Percentiles rank a stretch among this genome's conserved stretches.
These are phyloP conservation scores for Microbotryum scabiosae DNA, from an alignment of 1,284 basidiomycete genomes.

Conservation along the genomic window DNA sequence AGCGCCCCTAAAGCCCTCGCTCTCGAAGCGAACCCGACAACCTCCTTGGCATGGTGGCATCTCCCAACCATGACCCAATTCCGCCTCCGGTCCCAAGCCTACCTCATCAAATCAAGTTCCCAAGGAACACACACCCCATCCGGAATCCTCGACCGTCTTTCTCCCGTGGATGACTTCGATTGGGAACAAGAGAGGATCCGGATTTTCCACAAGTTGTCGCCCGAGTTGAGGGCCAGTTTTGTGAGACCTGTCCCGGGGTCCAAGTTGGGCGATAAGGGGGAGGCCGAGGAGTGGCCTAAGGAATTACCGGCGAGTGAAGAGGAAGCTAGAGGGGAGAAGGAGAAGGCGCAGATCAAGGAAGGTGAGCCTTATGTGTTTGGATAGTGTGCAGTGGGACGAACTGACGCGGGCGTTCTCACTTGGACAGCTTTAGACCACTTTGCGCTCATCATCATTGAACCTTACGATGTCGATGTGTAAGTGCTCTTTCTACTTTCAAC, in stretches of 20 bases:
- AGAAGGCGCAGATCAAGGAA: slow-evolving; percentile 27
- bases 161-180: slow-evolving; percentile 33
- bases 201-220: slow-evolving; percentile 39
- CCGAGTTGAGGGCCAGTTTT: slow-evolving; percentile 40
- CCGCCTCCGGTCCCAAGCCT: slow-evolving; percentile 37
- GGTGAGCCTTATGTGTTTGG: slow-evolving; percentile 12
- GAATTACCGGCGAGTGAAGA: slow-evolving; percentile 29
- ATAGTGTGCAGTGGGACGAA: neutral
- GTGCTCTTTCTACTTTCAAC: slow-evolving; percentile 1
- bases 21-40: slow-evolving; percentile 31
- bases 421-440: slow-evolving; percentile 26
- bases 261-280: slow-evolving; percentile 26
- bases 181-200: slow-evolving; percentile 40
- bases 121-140: neutral
- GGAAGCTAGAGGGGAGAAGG: slow-evolving; percentile 31
- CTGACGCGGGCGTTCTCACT: neutral
- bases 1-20: slow-evolving; percentile 39
- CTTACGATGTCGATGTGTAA: slow-evolving; percentile 37
- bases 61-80: slow-evolving; percentile 38
- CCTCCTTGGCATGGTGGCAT: slow-evolving; percentile 41
- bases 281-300: slow-evolving; percentile 36
- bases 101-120: slow-evolving; percentile 35
- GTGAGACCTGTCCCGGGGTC: slow-evolving; percentile 38
- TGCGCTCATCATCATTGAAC: slow-evolving; percentile 38
- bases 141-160: slow-evolving; percentile 21